phyloP scores from a whole-genome alignment of 345 rosid genomes.

The Xanthoceras sorbifolium region DNA sequence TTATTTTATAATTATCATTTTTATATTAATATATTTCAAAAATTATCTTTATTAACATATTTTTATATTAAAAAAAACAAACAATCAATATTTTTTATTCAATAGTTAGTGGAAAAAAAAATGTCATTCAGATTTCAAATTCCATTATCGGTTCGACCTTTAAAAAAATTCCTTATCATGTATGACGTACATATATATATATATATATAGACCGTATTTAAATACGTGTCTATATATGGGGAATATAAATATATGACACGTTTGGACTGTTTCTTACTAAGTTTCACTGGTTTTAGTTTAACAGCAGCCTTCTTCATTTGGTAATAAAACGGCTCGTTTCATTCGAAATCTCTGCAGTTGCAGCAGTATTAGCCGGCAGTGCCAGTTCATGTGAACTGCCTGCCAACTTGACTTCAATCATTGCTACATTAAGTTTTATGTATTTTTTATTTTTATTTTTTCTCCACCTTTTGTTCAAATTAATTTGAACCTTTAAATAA shows the following conservation, averaged over 20 bases:
- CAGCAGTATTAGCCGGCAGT: neutral
- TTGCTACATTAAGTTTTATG: neutral
- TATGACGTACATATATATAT: neutral
- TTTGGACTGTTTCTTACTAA: neutral
- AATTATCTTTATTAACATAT: too few relatives aligned
- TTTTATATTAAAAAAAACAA: too few relatives aligned
- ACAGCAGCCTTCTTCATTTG: neutral
- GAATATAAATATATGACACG: neutral
- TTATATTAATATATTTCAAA: too few relatives aligned
- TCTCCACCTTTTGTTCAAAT: neutral
- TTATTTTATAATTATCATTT: too few relatives aligned
- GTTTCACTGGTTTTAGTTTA: neutral
- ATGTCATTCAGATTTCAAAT: too few relatives aligned
- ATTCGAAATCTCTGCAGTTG: slow-evolving; percentile 14
- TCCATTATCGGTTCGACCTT: too few relatives aligned
- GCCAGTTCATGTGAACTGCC: neutral
- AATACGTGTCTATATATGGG: neutral
- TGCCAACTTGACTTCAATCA: neutral
- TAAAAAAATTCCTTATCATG: too few relatives aligned
- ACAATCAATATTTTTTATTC: too few relatives aligned
- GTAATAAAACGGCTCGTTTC: neutral
- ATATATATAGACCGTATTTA: neutral
- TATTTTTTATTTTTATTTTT: neutral
- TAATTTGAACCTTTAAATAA: neutral
- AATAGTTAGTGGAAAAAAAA: too few relatives aligned